Base-by-base conservation (phyloP, 768 basidiomycete genomes). In the Rhodotorula toruloides region DNA sequence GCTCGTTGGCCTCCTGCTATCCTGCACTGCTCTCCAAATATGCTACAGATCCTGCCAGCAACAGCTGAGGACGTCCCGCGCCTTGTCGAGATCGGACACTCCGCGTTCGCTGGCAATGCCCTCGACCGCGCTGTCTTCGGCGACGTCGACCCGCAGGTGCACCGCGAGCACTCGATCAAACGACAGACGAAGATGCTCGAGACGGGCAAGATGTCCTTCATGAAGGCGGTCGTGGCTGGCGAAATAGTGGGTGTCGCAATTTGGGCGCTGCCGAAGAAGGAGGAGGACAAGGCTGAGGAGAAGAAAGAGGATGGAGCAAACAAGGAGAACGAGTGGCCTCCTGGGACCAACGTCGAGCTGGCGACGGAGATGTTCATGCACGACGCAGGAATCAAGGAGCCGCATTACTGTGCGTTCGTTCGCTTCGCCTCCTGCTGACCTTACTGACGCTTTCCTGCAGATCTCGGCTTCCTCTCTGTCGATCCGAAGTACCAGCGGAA, bases 381-480 rank as follows among this genome's bases (percentile, higher is more conserved):
- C 11, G 27, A 36, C 27, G 3, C 13, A 14, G 25, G 32, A 4
- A 19, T 37, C 11, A n/a, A 27, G 16, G 17, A 12, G 16, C 52
- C 42, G 16, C 42, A 46, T 10, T 53, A 43, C 21, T 44, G 52
- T 54, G 9, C 42, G 60, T 44, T 32, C 21, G 10, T 17, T 29
- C 12, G 3, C 9, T 5, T 31, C 31, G 3, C 21, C 29, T 25
- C 14, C 9, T 5, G 9, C 3, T n/a, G 16, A 7, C 8, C 54
- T 43, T 1, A 11, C 16, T 46, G 4, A 3, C 6, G 3, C 21
- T 21, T 5, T 39, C 27, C 13, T 2, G 25, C 52, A 61, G 60
- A 61, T 21, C 44, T 61, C 32, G 29, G n/a, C n/a, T 14, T 61
- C 34, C 52, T 61, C 34, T 42, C 31, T 13, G 27, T 36, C 13